phyloP scores from a whole-genome alignment of 179 eudicot species.

The Gypsophila paniculata region DNA sequence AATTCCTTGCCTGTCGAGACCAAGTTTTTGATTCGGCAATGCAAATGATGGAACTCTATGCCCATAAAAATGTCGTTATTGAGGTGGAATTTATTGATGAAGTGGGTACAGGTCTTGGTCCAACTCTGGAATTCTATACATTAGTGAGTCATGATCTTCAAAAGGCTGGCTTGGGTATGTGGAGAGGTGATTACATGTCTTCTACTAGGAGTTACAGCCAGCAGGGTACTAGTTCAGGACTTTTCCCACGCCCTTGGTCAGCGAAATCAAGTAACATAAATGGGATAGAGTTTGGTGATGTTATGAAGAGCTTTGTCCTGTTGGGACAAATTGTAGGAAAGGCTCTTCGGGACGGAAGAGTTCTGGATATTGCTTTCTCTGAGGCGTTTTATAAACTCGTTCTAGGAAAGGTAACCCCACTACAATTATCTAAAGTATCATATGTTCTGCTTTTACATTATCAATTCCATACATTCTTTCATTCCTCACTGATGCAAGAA shows the following conservation, averaged over 20 bases:
- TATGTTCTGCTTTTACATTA: constrained; percentile 1
- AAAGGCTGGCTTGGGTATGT: constrained; percentile 67
- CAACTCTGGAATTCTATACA: constrained; percentile 89
- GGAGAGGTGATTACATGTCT: constrained; percentile 67
- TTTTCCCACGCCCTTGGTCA: constrained; percentile 94
- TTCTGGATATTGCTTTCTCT: constrained; percentile 88
- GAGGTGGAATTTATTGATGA: constrained; percentile 93
- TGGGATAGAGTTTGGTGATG: constrained; percentile 53
- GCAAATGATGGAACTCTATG: constrained; percentile 77
- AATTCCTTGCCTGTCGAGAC: constrained; percentile 57
- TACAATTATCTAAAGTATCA: too few species aligned
- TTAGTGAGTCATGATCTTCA: constrained; percentile 82
- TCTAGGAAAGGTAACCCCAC: constrained; percentile 67
- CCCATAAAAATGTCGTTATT: constrained; percentile 53
- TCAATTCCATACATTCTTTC: background rate
- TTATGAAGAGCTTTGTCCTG: constrained; percentile 56
- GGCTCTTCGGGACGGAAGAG: constrained; percentile 91
- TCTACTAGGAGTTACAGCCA: constrained; percentile 25
- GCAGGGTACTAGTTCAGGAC: constrained; percentile 47
- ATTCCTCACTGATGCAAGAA: too few species aligned
- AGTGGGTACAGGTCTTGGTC: constrained; percentile 99
- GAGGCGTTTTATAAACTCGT: constrained; percentile 80
- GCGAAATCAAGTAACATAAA: constrained; percentile 30
- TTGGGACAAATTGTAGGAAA: constrained; percentile 78
- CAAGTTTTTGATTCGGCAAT: constrained; percentile 67